These are phyloP conservation scores for Ciborinia camelliae DNA, from an alignment of 2,329 filamentous ascomycete genomes.

Conservation along the genomic window DNA sequence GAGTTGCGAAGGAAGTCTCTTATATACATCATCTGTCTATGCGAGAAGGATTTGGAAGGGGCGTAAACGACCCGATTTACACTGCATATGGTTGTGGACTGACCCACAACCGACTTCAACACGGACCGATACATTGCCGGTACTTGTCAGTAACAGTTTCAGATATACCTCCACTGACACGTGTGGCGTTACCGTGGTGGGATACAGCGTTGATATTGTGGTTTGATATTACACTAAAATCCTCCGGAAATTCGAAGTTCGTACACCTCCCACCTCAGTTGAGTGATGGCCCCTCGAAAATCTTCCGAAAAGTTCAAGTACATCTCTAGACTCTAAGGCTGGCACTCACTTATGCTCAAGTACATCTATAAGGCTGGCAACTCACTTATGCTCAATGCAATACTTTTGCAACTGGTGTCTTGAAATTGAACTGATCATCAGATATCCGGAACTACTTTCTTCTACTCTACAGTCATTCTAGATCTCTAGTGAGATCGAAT, in stretches of 20 bases:
- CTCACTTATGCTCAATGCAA: not conserved
- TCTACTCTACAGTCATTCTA: not conserved
- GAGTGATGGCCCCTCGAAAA: not conserved
- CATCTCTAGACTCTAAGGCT: not conserved
- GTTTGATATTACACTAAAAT: not conserved
- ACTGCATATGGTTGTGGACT: not conserved
- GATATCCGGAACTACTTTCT: not conserved
- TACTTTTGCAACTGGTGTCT: not conserved
- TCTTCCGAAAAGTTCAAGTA: not conserved
- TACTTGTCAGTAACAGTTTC: not conserved
- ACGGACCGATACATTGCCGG: not conserved
- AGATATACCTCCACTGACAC: not conserved
- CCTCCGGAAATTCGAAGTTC: not conserved
- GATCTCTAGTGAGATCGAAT: not conserved
- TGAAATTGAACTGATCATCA: not conserved
- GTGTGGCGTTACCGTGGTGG: not conserved
- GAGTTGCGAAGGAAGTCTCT: not conserved
- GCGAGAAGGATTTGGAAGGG: not conserved
- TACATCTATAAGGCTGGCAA: not conserved
- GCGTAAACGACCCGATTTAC: not conserved
- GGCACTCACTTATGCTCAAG: not conserved
- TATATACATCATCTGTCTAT: not conserved
- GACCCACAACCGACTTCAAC: not conserved
- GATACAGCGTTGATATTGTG: not conserved
- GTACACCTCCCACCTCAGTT: not conserved